phyloP scores from a whole-genome alignment of 75 land plant species.

The Larix kaempferi region DNA sequence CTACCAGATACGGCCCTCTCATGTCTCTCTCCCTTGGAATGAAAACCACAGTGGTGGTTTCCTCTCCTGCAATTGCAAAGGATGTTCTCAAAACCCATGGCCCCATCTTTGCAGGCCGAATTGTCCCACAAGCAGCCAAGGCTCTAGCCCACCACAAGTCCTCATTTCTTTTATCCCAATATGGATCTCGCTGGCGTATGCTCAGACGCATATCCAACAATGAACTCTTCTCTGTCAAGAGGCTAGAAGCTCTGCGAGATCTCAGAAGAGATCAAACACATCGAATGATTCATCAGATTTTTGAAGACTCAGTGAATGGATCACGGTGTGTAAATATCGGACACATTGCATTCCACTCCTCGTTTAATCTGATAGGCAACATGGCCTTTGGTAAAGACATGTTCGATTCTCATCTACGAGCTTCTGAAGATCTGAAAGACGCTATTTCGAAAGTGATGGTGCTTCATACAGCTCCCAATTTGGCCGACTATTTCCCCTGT shows the following conservation, averaged over 20 bases:
- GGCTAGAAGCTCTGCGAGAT: slow-evolving; percentile 8
- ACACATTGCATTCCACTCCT: not conserved
- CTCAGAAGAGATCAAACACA: slow-evolving; percentile 2
- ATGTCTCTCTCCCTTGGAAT: too few species aligned
- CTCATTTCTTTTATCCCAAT: too few species aligned
- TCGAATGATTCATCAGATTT: slow-evolving; percentile 15
- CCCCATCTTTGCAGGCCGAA: too few species aligned
- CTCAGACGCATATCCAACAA: slow-evolving; percentile 9
- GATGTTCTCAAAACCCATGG: too few species aligned
- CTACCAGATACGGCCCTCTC: too few species aligned
- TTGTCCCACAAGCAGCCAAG: too few species aligned
- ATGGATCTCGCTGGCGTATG: too few species aligned
- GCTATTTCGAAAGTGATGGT: not conserved
- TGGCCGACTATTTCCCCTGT: not conserved
- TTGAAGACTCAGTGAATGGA: slow-evolving; percentile 1
- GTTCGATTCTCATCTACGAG: not conserved
- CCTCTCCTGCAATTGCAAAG: too few species aligned
- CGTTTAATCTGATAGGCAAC: not conserved
- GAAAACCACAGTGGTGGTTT: too few species aligned
- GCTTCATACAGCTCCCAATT: not conserved
- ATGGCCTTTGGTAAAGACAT: not conserved
- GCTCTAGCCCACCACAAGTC: too few species aligned
- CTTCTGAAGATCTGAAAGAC: not conserved
- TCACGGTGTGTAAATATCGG: not conserved
- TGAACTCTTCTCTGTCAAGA: slow-evolving; percentile 17